Conservation (phyloP, 176 grass and related monocot species). For the Triticum dicoccoides region DNA sequence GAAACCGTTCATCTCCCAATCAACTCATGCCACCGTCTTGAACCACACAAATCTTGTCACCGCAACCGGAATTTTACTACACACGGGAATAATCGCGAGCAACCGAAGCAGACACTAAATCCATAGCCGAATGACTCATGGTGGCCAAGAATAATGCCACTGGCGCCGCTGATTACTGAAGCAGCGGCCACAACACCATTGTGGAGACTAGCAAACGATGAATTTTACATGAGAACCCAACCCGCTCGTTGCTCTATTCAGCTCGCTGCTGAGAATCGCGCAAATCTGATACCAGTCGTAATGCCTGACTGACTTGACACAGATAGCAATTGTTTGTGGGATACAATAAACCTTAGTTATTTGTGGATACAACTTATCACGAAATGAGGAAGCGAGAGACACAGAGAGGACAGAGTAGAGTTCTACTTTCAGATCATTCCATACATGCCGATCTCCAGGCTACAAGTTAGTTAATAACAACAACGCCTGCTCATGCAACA, state of each 20-base stretch:
- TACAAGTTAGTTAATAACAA: not conserved
- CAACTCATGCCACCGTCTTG: not conserved
- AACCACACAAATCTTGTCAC: not conserved
- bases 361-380: not conserved
- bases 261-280: not conserved
- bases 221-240: not conserved
- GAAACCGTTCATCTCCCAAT: not conserved
- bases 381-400: not conserved
- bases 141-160: too few species aligned
- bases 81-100: not conserved
- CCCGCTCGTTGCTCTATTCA: not conserved
- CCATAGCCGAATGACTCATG: too few species aligned
- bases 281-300: not conserved
- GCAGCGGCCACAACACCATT: too few species aligned
- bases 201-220: not conserved
- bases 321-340: not conserved
- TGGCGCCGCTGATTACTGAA: too few species aligned
- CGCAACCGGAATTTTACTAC: not conserved
- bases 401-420: not conserved
- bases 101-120: too few species aligned
- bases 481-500: not conserved
- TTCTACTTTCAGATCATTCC: not conserved
- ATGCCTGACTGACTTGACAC: not conserved
- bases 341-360: not conserved
- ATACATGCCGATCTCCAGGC: not conserved